Conservation (phyloP, 495 filamentous ascomycete species). For the Talaromyces wortmannii region DNA sequence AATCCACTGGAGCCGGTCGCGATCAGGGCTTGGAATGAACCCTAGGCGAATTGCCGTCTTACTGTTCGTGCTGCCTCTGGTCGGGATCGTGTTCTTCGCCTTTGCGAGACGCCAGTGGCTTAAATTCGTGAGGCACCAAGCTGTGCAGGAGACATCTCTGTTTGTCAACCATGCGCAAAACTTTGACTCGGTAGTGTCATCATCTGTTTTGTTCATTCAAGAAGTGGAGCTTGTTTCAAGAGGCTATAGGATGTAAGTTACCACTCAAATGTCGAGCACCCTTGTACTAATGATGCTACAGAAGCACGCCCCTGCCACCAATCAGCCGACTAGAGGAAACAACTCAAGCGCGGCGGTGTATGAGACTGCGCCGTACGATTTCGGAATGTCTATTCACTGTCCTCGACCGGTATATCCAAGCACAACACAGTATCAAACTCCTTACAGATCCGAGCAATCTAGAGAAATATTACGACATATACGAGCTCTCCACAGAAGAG, state of each 20-base stretch:
- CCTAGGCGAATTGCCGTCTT: constrained; percentile 49
- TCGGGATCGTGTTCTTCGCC: constrained; percentile 55
- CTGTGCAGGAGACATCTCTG: constrained; percentile 61
- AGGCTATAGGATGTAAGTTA: constrained; percentile 78
- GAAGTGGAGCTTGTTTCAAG: constrained; percentile 94
- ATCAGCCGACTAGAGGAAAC: constrained; percentile 75
- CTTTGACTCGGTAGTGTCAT: constrained; percentile 73
- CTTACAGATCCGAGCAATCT: constrained; percentile 72
- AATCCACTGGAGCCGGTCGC: constrained; percentile 54
- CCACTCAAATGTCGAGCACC: background rate
- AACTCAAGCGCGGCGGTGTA: constrained; percentile 70
- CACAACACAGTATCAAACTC: constrained; percentile 57
- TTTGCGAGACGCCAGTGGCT: constrained; percentile 80
- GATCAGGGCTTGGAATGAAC: constrained; percentile 25
- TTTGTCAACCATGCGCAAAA: constrained; percentile 74
- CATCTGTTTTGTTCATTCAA: constrained; percentile 81
- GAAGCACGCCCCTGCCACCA: constrained; percentile 79
- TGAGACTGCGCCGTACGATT: constrained; percentile 67
- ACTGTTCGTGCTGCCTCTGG: constrained; percentile 46
- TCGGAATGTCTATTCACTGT: constrained; percentile 60
- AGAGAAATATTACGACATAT: constrained; percentile 87
- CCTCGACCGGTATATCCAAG: constrained; percentile 62
- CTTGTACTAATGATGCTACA: constrained; percentile 19
- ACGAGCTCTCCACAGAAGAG: constrained; percentile 78
- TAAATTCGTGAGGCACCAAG: constrained; percentile 71